A percentile compares a stretch with the other conserved stretches of the same genome.
These are phyloP conservation scores for Colletotrichum australisinense DNA, from an alignment of 2,329 filamentous ascomycete species.

Conservation along the genomic window DNA sequence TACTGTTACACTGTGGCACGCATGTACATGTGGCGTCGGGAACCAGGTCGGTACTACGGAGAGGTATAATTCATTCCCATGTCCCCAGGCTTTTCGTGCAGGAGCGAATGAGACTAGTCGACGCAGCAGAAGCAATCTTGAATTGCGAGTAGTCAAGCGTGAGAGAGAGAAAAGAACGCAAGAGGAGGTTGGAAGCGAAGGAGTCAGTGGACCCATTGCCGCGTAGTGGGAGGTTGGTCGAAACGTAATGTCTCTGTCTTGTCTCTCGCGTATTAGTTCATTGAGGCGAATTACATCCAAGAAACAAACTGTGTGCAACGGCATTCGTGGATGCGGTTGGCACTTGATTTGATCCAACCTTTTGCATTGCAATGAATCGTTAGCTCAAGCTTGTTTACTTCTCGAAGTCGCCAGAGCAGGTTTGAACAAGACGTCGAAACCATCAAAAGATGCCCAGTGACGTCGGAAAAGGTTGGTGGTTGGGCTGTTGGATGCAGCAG, in stretches of 20 bases:
- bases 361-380: neutral
- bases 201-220: neutral
- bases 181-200: neutral
- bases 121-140: neutral
- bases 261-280: neutral
- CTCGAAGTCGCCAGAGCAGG: neutral
- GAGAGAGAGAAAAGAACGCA: neutral
- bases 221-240: neutral
- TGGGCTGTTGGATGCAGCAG: slow-evolving; percentile 2
- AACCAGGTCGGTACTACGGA: neutral
- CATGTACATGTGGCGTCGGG: neutral
- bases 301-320: neutral
- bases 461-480: slow-evolving; percentile 9
- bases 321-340: neutral
- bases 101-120: neutral
- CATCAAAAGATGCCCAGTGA: neutral
- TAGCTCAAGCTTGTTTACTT: neutral
- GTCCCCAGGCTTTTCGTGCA: neutral
- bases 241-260: neutral
- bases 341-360: neutral
- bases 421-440: neutral
- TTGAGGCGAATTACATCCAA: neutral
- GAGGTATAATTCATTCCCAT: too few relatives aligned
- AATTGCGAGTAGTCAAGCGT: neutral
- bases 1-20: neutral